A percentile compares a stretch with the other conserved stretches of the same genome.
These are phyloP conservation scores for Cryptococcus deneoformans DNA, from an alignment of 1,284 basidiomycete species.

Conservation along the genomic window DNA sequence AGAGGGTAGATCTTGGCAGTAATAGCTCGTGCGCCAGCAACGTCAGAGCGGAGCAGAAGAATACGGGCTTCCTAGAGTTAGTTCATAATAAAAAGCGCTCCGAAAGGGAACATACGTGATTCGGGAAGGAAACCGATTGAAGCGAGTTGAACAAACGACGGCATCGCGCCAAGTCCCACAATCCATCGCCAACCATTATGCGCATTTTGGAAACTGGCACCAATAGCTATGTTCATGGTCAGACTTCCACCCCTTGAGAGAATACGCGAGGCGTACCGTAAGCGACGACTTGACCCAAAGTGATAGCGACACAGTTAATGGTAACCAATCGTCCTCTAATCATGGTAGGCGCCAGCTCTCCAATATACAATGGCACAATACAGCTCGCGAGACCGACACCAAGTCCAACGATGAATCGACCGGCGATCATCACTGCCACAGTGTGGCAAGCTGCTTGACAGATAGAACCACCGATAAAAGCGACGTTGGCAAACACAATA, in stretches of 20 bases:
- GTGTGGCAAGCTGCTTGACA: conserved; percentile 58
- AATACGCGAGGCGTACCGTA: conserved; percentile 52
- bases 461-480: conserved; percentile 73
- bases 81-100: background rate
- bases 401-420: conserved; percentile 64
- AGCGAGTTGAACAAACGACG: conserved; percentile 63
- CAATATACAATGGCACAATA: conserved; percentile 76
- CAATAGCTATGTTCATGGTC: conserved; percentile 51
- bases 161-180: conserved; percentile 70
- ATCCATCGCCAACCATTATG: conserved; percentile 76
- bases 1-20: conserved; percentile 65
- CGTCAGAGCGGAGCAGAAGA: conserved; percentile 59
- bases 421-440: conserved; percentile 70
- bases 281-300: conserved; percentile 67
- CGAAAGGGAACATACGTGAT: conserved; percentile 55
- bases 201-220: conserved; percentile 65
- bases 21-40: conserved; percentile 55
- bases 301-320: conserved; percentile 50
- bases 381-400: conserved; percentile 64
- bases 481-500: conserved; percentile 65
- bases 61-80: conserved; percentile 59
- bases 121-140: conserved; percentile 69
- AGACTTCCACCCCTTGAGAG: background rate
- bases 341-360: conserved; percentile 73
- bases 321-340: conserved; percentile 72